Base-by-base conservation (phyloP, 805 yeast species). In the Sungouiozyma ichnusensis region DNA sequence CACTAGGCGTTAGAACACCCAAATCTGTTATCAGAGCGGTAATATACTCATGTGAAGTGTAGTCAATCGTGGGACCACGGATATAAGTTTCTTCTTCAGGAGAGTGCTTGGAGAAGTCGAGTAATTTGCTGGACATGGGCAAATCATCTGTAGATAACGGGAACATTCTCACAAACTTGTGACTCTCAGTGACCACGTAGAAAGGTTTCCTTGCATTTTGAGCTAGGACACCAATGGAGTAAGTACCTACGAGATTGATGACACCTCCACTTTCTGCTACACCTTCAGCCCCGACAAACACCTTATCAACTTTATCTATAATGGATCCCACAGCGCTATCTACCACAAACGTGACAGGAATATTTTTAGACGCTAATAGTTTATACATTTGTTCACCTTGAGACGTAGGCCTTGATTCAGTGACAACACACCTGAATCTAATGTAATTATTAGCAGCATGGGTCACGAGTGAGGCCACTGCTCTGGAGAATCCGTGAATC, bases 201-300 rank as follows among this genome's bases (percentile, higher is more conserved):
- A 92, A 75, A 4, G 97, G 98, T 60, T 86, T 90, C 58, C 86
- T 83, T 46, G 94, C 84, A 45, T 82, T 79, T 52, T 84, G 81
- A 2, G 97, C 95, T 44, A 92, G 66, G 37, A 92, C 90, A 33
- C 97, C 97, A 38, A 90, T 81, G 56, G 92, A 96, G 63, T 85
- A 92, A 1, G 95, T 81, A 4, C 99, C 99, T 47, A 92, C 80
- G 51, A 84, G 88, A 63, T 92, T 92, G 51, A 92, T 90, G 38
- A 94, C 86, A 29, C 99, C 99, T 43, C 99, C 99, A 60, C 94
- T 82, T 67, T 92, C 99, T 3, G 95, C 95, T 3, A 92, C 99
- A 51, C 99, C 99, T 64, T 92, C 98, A 1, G 98, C 98, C 42
- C 99, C 99, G 50, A 92, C 92, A 49, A 92, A 74, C 3, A 92